These are phyloP conservation scores for Rusavskia elegans DNA, from an alignment of 495 filamentous ascomycete genomes.

Conservation along the genomic window DNA sequence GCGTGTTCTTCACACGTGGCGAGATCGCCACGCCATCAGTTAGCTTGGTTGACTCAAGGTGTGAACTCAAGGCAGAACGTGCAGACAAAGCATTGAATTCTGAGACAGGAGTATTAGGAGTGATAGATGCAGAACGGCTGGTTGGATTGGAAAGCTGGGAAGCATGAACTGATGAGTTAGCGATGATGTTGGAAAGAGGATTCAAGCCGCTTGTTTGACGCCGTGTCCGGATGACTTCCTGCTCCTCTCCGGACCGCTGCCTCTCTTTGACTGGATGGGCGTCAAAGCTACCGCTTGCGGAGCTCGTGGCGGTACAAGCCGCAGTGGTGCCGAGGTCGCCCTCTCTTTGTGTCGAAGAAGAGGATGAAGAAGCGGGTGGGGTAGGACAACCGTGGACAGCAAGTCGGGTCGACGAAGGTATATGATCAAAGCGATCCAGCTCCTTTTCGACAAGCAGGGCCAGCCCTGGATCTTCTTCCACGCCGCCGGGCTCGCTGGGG, in stretches of 20 bases:
- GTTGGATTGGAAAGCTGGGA: constrained; percentile 63
- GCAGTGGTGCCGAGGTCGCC: constrained; percentile 23
- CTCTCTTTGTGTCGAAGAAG: constrained; percentile 35
- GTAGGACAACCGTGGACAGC: constrained; percentile 32
- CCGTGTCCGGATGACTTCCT: constrained; percentile 8
- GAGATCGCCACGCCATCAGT: constrained; percentile 52
- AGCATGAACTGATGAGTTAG: constrained; percentile 49
- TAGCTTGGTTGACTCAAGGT: constrained; percentile 69
- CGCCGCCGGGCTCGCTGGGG: constrained; percentile 16
- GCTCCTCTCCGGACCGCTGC: constrained; percentile 7
- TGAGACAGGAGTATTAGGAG: constrained; percentile 38
- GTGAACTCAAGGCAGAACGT: constrained; percentile 39
- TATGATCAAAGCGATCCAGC: neutral
- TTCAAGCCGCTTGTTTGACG: constrained; percentile 20
- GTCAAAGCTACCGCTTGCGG: neutral
- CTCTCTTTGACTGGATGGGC: constrained; percentile 4
- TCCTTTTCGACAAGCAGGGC: neutral
- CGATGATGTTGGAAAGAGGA: constrained; percentile 50
- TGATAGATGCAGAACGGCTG: constrained; percentile 36
- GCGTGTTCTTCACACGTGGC: constrained; percentile 66
- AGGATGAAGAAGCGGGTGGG: constrained; percentile 36
- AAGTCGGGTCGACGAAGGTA: neutral
- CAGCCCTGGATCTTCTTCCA: constrained; percentile 13
- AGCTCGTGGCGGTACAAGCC: neutral
- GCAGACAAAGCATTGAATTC: constrained; percentile 31